Base-by-base conservation (phyloP, 192 early-diverging fungal genomes). In the Gigaspora rosea region DNA sequence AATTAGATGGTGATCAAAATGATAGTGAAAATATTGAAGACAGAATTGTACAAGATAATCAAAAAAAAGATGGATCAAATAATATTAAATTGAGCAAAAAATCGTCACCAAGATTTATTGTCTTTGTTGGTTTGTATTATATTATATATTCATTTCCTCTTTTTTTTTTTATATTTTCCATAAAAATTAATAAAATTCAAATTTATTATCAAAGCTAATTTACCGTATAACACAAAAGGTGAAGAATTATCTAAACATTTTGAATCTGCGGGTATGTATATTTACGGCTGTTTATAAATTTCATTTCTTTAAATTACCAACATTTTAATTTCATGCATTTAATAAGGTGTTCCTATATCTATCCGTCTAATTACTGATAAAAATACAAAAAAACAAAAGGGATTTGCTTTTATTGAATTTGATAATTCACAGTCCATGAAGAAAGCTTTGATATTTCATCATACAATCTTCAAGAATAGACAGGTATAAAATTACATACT, bases 321-420 rank as follows among this genome's bases (percentile, higher is more conserved):
- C 41, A 51, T 35, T 52, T 15, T 18, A n/a, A 48, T 74, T 22
- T 22, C 5, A 66, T 52, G 6, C 6, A 6, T 18, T 18, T 4
- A 1, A 32, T 5, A 64, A 75, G 88, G 81, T 73, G 82, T 76
- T 32, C 86, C 88, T n/a, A 76, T 81, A 15, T 90, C 90, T 0
- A 84, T 89, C 7, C 90, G 91, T 36, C 75, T 93, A 27, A 86
- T 90, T 79, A 91, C 90, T 27, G 86, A 93, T 75, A 93, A 91
- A 76, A 79, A 81, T 2, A 91, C 91, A 1, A 88, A 88, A 62
- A 91, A 91, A 80, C 88, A 88, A 73, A 89, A 90, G 62, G 91
- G 91, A 3, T 93, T 91, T 82, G 90, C 91, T 27, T 93, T 93
- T 83, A 81, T 89, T 46, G 91, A 93, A 79, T 88, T 93, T 71